Base-by-base conservation (phyloP, 2,329 filamentous ascomycete genomes). In the Pseudogymnoascus sp. region DNA sequence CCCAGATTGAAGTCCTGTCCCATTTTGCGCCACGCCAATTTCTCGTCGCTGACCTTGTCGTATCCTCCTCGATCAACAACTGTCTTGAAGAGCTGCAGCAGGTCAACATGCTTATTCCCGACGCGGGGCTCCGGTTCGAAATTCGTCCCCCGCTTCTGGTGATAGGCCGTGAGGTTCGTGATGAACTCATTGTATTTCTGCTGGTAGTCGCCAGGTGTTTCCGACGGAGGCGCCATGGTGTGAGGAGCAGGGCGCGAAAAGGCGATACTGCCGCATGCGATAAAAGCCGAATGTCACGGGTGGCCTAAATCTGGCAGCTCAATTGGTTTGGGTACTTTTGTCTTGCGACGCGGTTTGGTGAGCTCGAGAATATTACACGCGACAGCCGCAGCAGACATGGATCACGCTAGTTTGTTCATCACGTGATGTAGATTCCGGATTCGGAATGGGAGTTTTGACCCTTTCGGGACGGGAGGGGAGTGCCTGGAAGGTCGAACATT, bases 121-220 rank as follows among this genome's bases (percentile, higher is more conserved):
- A 95, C 85, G 76, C 90, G 92, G 60, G 91, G 91, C 73, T 92
- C 88, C 31, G 87, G 81, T 65, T 95, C 91, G 68, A 96, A 85
- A 63, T 80, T 77, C 6, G 90, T 95, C 61, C 91, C 91, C 76
- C 91, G 84, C 74, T 90, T 85, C 69, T 87, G 81, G 75, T 95
- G 91, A 72, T 91, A 95, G 55, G 80, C 84, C 59, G 80, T 82
- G 62, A 95, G 78, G 70, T 87, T 85, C 68, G 83, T 79, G 71
- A 95, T 89, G 74, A 96, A 95, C 44, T 89, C 85, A 62, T 88
- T 83, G 75, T 91, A 91, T 76, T 94, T 90, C 59, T 83, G 48
- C 48, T 55, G 48, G 48, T 55, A 55, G 17, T 55, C 33, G 8
- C n/a, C 48, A 17, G 48, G 17, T 1, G 48, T 33, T 33, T 55